Evolutionary conservation across 2,329 filamentous ascomycete species (phyloP).

Genomic region (Fusarium sororula): DNA sequence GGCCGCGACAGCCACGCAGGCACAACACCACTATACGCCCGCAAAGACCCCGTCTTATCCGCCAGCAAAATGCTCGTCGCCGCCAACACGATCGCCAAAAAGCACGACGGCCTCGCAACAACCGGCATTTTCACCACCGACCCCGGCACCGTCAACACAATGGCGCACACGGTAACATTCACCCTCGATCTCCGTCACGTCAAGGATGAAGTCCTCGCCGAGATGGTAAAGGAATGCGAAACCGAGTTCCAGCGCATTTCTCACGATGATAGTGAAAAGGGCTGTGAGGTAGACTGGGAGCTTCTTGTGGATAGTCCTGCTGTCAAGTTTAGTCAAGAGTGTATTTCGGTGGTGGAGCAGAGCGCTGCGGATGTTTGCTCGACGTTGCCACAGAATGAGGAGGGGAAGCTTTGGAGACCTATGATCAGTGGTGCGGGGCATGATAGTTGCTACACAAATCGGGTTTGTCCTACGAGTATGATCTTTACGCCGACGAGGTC

Average conservation of each 20-base stretch:
- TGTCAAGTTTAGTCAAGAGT: neutral
- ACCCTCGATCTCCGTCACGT: neutral
- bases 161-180: neutral
- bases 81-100: neutral
- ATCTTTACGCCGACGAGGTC: conserved; percentile 9
- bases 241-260: neutral
- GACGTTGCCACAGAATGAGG: neutral
- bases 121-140: neutral
- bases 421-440: conserved; percentile 14
- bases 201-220: neutral
- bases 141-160: neutral
- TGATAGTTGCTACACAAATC: conserved; percentile 13
- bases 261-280: neutral
- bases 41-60: neutral
- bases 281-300: neutral
- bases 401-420: neutral
- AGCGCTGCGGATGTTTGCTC: neutral
- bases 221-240: neutral
- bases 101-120: neutral
- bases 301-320: neutral
- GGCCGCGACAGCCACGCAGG: conserved; percentile 5
- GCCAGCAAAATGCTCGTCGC: conserved; percentile 6
- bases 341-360: neutral
- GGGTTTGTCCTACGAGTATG: conserved; percentile 8
- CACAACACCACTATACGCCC: conserved; percentile 5